Evolutionary conservation across 2,329 filamentous ascomycete species (phyloP).

Genomic region (Dothideomycetes sp.): DNA sequence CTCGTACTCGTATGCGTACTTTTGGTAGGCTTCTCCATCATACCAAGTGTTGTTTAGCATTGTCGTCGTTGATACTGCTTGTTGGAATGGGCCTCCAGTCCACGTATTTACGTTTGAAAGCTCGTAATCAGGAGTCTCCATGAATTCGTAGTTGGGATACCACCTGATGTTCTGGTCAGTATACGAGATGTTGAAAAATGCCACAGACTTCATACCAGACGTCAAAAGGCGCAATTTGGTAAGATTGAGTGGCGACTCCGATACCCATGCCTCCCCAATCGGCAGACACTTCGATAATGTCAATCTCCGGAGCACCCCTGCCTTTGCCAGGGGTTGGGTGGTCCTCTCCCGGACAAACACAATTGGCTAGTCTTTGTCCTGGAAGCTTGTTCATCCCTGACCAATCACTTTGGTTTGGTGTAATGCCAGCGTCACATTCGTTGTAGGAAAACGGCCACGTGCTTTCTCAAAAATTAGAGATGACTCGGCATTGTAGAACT

Average conservation of each 20-base stretch:
- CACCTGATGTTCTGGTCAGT: slow-evolving; percentile 32
- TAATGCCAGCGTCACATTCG: slow-evolving; percentile 42
- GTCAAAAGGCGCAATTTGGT: slow-evolving; percentile 43
- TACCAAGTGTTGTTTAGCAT: slow-evolving; percentile 49
- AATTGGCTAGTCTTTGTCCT: slow-evolving; percentile 37
- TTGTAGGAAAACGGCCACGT: slow-evolving; percentile 48
- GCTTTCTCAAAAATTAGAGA: too few species aligned
- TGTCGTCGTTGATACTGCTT: slow-evolving; percentile 47
- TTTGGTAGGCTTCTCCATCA: slow-evolving; percentile 45
- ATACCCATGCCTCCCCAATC: slow-evolving; percentile 31
- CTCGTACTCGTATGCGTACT: slow-evolving; percentile 47
- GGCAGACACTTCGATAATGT: slow-evolving; percentile 40
- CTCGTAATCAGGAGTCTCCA: slow-evolving; percentile 41
- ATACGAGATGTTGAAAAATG: too few species aligned
- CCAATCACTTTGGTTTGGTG: slow-evolving; percentile 38
- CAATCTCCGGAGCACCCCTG: slow-evolving; percentile 41
- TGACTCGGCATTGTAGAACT: too few species aligned
- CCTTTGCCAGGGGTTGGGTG: slow-evolving; percentile 40
- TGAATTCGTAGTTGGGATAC: slow-evolving; percentile 44
- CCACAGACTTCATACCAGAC: too few species aligned
- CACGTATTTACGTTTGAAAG: slow-evolving; percentile 44
- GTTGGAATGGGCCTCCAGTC: slow-evolving; percentile 46
- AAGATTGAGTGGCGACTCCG: slow-evolving; percentile 40
- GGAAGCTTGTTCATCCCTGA: slow-evolving; percentile 36
- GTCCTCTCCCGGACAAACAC: slow-evolving; percentile 37